Base-by-base conservation (phyloP, 1,139 yeast genomes). In the Blastobotrys raffinosifermentans region DNA sequence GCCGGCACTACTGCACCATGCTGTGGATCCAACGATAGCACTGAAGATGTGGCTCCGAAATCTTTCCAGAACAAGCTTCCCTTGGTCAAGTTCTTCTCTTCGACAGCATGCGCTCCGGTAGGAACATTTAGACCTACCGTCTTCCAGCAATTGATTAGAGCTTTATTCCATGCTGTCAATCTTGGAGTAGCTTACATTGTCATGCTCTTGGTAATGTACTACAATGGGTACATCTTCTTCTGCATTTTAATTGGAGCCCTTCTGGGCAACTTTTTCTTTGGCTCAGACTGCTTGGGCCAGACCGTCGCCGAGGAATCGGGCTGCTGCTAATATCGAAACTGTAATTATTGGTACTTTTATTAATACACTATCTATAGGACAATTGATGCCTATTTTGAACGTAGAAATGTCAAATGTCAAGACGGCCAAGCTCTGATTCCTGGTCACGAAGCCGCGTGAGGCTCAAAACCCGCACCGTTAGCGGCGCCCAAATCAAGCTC, bases 131-230 rank as follows among this genome's bases (percentile, higher is more conserved):
- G 25, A 21, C 75, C 80, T 1, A 58, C 61, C 6, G 46, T 71
- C 2, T 31, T 60, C 8, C 77, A 76, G 47, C 85, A 78, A 49
- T 19, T 72, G 4, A 49, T 73, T 8, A 66, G 80, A 38, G 61
- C 73, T 0, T 35, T 63, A 2, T 53, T 78, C 30, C 79, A 71
- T 54, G 68, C 76, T 2, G 48, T 75, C 19, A 78, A 77, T 53
- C 75, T 80, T 73, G 80, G 80, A 2, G 68, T 73, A 14, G 73
- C 79, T 4, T 79, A 78, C 53, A 58, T 79, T 38, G 70, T 79
- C 49, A 80, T 79, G 83, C 67, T 80, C 62, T 61, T 80, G 49
- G 78, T 78, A 63, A 80, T 79, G 86, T 77, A 77, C 63, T 79
- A 75, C 62, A 79, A 79, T 50, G 86, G 86, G 14, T 80, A 77